Base-by-base conservation (phyloP, 2,329 filamentous ascomycete species). In the Venturia pyrina region DNA sequence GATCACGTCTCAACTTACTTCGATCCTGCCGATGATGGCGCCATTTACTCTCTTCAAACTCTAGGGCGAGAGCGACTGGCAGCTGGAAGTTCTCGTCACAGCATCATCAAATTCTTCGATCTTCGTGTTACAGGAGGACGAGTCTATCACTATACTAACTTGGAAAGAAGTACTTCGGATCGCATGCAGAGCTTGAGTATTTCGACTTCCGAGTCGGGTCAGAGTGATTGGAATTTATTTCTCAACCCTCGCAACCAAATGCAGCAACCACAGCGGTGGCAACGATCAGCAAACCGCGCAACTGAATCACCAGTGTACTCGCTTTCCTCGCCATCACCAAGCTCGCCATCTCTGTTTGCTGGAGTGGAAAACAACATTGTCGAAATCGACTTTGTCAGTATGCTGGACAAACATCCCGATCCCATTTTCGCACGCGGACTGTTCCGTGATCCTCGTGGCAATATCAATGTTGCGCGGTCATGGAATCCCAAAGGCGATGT, bases 21-120 rank as follows among this genome's bases (percentile, higher is more conserved):
- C 69, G 85, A 87, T 70, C 77, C 79, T 1, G 82, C 83, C 3
- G 85, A 88, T 34, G 78, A 82, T 67, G 83, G 82, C 21, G 78
- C 84, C 0, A 80, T 87, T 7, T 87, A 87, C 70, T 83, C 83
- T 24, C 77, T 88, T 19, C 79, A 83, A 1, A 75, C 81, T 0
- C 80, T 86, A 63, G 83, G 83, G 1, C 79, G 80, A 24, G 82
- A 87, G 69, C 78, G 80, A 2, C 80, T 88, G 65, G 71, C 87
- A 10, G 83, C 81, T 13, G 86, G 86, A 32, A 80, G 81, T 1
- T 81, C 81, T 3, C 78, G 81, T 62, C 83, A 87, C 72, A 82
- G 80, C 57, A 77, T 87, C 63, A 74, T 88, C 57, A 87, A 87
- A 69, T 76, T 87, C 5, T 88, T 86, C 69, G 85, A 89, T 69